Conservation (phyloP, 352 stramenopile species). For the Phytophthora uliginosa region DNA sequence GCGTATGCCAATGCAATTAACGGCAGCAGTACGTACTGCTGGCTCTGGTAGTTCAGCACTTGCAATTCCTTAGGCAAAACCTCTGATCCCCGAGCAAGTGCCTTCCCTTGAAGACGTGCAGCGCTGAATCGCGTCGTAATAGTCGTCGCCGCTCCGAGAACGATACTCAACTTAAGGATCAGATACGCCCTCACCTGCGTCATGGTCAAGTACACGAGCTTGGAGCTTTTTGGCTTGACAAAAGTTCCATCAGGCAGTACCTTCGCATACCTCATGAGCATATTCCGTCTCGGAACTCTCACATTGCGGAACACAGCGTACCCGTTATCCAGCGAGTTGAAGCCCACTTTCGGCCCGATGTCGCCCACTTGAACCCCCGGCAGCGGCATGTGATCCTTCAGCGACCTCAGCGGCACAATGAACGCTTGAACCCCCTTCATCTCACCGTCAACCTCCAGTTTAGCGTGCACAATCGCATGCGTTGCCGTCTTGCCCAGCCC, state of each 20-base stretch:
- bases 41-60: constrained; percentile 65
- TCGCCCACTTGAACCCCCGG: constrained; percentile 31
- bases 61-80: constrained; percentile 45
- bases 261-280: constrained; percentile 39
- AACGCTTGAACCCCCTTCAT: constrained; percentile 32
- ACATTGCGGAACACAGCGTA: constrained; percentile 33
- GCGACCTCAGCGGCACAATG: constrained; percentile 31
- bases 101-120: constrained; percentile 52
- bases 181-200: constrained; percentile 49
- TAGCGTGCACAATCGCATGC: constrained; percentile 35
- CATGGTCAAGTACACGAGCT: constrained; percentile 74
- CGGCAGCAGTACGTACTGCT: constrained; percentile 51
- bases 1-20: constrained; percentile 41
- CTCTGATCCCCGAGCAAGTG: constrained; percentile 28
- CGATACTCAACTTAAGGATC: constrained; percentile 34
- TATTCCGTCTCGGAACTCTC: constrained; percentile 30
- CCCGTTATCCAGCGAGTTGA: constrained; percentile 39
- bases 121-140: constrained; percentile 67
- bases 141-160: constrained; percentile 37
- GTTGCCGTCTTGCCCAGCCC: constrained; percentile 35
- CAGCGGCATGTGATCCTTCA: constrained; percentile 21
- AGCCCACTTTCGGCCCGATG: constrained; percentile 36
- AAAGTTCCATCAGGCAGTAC: constrained; percentile 66
- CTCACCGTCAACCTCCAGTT: constrained; percentile 26
- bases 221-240: constrained; percentile 63